phyloP scores from a whole-genome alignment of 169 alveolate species.

The Babesia ovis region DNA sequence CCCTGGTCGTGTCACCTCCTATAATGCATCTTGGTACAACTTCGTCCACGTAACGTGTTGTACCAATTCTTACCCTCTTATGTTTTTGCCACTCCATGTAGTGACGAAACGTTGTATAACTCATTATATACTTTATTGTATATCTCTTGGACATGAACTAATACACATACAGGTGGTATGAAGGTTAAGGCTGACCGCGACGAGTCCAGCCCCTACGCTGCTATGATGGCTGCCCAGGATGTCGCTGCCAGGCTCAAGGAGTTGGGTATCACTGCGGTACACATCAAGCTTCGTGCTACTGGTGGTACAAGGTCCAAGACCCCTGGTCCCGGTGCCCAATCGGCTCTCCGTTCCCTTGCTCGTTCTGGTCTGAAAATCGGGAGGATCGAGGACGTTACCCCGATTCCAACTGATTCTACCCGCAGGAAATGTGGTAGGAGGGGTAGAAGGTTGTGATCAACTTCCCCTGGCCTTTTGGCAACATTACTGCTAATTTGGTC shows the following conservation, averaged over 20 bases:
- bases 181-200: slow-evolving; percentile 99
- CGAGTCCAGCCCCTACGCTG: slow-evolving; percentile 99
- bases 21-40: no score
- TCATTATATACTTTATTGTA: not conserved
- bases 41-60: no score
- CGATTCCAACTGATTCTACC: slow-evolving; percentile 99
- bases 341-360: slow-evolving; percentile 99
- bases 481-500: slow-evolving; percentile 24
- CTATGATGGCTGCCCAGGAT: slow-evolving; percentile 99
- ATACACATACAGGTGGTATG: slow-evolving; percentile 92
- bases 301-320: slow-evolving; percentile 97
- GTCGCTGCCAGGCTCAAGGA: slow-evolving; percentile 95
- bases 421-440: slow-evolving; percentile 99
- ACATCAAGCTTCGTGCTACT: slow-evolving; percentile 97
- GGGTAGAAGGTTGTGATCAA: slow-evolving; percentile 96
- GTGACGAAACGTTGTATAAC: no score
- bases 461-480: slow-evolving; percentile 13
- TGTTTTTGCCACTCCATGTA: not conserved
- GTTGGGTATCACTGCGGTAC: slow-evolving; percentile 98
- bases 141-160: not conserved
- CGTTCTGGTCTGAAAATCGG: slow-evolving; percentile 99
- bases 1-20: not conserved
- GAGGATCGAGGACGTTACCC: slow-evolving; percentile 99
- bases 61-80: not conserved
- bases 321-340: slow-evolving; percentile 99